Conservation (phyloP, 139 green algal species). For the Tetradesmus obliquus region DNA sequence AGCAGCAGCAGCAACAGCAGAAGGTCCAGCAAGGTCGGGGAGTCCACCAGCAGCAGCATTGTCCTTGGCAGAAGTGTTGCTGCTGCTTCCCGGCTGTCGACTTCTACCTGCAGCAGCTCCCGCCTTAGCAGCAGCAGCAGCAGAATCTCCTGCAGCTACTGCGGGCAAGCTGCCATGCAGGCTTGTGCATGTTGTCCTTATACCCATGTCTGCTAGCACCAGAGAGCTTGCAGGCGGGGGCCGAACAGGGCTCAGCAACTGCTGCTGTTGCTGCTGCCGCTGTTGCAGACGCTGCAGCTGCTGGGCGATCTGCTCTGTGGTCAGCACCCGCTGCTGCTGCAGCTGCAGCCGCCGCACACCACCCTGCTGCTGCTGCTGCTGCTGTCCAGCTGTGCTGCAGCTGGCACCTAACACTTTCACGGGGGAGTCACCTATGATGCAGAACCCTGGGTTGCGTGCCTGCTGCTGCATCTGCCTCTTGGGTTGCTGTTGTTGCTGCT, state of each 20-base stretch:
- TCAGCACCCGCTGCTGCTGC: constrained; percentile 2
- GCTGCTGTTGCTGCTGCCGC: neutral
- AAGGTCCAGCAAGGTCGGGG: too few relatives aligned
- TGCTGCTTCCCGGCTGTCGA: too few relatives aligned
- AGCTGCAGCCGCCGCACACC: neutral
- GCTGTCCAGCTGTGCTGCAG: neutral
- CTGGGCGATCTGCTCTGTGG: neutral
- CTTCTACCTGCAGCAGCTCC: too few relatives aligned
- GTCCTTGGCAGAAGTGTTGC: too few relatives aligned
- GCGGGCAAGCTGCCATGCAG: neutral
- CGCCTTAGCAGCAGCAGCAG: neutral
- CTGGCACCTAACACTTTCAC: neutral
- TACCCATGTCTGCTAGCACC: neutral
- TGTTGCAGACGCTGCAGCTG: neutral
- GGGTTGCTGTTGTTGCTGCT: neutral
- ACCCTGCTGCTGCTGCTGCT: neutral
- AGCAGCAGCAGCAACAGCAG: neutral
- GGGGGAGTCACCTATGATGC: neutral
- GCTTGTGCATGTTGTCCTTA: neutral
- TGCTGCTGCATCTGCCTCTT: neutral
- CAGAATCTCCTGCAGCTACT: neutral
- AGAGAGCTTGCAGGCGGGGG: neutral
- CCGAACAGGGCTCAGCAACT: neutral
- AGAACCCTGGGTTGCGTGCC: neutral
- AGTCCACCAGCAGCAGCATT: too few relatives aligned